Evolutionary conservation across 345 rosid genomes (phyloP), one percentile per base, ranked within the genome.

Genomic region (Orychophragmus violaceus): DNA sequence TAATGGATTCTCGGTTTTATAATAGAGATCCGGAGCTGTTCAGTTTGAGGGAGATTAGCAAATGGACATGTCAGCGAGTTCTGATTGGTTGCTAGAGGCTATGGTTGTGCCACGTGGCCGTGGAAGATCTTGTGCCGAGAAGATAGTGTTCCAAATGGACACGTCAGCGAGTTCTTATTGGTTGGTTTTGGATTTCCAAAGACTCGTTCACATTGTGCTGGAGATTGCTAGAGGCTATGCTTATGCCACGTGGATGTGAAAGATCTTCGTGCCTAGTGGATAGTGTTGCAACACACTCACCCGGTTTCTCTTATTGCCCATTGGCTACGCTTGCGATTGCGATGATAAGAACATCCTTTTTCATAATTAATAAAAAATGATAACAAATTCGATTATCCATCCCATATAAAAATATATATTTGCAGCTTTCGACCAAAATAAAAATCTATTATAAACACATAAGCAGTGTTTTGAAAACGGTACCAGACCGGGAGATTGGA

Each of bases 71-170:
- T 59, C 50, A 49, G 51, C 50, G n/a, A 36, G 17, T 39, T 17
- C 4, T 59, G 32, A 69, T 69, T 69, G 74, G 74, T 37, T 48
- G 19, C 0, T 35, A 13, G 51, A 25, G 73, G 52, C 16, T 69
- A 5, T 36, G 24, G 41, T 27, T 8, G n/a, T 49, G 59, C 51
- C 66, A 59, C 14, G 59, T 59, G 57, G 39, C 11, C 2, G 28
- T 17, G 5, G 24, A 48, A 12, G 21, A 68, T 68, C 50, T 58
- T 23, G 17, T 35, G 58, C 8, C 23, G 14, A 59, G 33, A 39
- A 41, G 64, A 57, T 68, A 46, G 46, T 42, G 35, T 28, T 53
- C 28, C 28, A n/a, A n/a, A n/a, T n/a, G n/a, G 28, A 58, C 37
- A 68, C 10, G 19, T 57, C 46, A 57, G 48, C 46, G 16, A 33